Percentiles rank a stretch among this genome's conserved stretches.
Conservation (phyloP, 1,284 basidiomycete genomes). For the Moesziomyces globuligerus region DNA sequence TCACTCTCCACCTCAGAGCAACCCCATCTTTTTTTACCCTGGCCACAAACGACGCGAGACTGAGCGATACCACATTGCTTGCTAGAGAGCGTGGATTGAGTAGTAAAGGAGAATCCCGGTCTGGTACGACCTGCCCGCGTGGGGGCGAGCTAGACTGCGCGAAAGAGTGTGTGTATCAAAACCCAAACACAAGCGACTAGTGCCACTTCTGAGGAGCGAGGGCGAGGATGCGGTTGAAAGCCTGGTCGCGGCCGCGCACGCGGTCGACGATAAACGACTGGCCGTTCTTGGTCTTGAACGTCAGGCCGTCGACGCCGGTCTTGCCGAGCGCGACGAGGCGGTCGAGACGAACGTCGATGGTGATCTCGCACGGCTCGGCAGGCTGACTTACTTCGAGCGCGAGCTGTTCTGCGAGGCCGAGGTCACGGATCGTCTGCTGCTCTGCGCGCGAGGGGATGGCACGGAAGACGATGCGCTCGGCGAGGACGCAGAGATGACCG, state of each 20-base stretch:
- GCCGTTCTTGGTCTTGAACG: slow-evolving; percentile 30
- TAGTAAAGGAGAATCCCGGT: slow-evolving; percentile 26
- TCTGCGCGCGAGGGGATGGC: slow-evolving; percentile 1
- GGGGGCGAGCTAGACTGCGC: neutral
- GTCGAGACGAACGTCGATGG: slow-evolving; percentile 27
- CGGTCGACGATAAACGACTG: slow-evolving; percentile 6
- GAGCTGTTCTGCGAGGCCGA: slow-evolving; percentile 17
- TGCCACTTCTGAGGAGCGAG: slow-evolving; percentile 39
- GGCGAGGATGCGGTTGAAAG: slow-evolving; percentile 33
- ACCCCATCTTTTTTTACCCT: too few species aligned
- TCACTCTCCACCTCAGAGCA: too few species aligned
- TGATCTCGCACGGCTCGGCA: slow-evolving; percentile 11
- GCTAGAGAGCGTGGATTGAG: slow-evolving; percentile 8
- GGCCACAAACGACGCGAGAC: too few species aligned
- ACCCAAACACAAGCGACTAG: too few species aligned
- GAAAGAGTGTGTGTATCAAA: neutral
- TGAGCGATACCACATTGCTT: too few species aligned
- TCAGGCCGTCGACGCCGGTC: slow-evolving; percentile 3
- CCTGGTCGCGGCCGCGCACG: slow-evolving; percentile 22
- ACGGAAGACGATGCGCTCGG: slow-evolving; percentile 29
- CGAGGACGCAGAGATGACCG: slow-evolving; percentile 25
- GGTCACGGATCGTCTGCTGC: neutral
- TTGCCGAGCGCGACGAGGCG: slow-evolving; percentile 24
- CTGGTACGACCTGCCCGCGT: too few species aligned
- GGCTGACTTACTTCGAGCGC: neutral